Evolutionary conservation across 169 alveolate species (phyloP).

Genomic region (Eimeria praecox): DNA sequence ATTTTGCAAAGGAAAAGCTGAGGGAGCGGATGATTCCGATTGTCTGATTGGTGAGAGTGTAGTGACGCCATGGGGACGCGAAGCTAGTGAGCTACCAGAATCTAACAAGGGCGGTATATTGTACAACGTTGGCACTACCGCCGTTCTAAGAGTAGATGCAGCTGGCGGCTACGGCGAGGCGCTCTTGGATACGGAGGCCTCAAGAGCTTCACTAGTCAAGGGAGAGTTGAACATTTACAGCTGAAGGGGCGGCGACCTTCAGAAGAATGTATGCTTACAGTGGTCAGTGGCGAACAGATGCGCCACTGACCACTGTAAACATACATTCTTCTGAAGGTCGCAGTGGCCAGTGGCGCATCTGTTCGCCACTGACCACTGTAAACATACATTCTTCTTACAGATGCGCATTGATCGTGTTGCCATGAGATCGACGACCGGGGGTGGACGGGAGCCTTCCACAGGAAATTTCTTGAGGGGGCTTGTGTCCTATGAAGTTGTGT

Average conservation of each 20-base stretch:
- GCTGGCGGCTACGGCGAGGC: neutral
- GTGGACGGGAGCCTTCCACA: neutral
- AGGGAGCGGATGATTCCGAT: too few relatives aligned
- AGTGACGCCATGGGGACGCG: neutral
- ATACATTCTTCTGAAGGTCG: too few relatives aligned
- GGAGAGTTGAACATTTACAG: neutral
- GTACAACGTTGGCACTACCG: neutral
- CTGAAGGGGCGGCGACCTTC: neutral
- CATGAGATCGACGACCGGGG: neutral
- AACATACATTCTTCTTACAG: too few relatives aligned
- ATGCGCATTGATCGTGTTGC: neutral
- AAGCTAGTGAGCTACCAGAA: neutral
- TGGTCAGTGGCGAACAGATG: neutral
- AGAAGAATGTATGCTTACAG: neutral
- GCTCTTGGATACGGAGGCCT: neutral
- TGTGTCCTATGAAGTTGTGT: neutral
- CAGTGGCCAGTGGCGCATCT: too few relatives aligned
- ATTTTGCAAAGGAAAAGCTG: too few relatives aligned
- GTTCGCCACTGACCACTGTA: too few relatives aligned
- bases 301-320: too few relatives aligned
- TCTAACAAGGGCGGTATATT: neutral
- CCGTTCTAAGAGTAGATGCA: neutral
- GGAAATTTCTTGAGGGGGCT: neutral
- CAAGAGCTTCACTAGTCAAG: neutral
- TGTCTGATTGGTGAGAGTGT: too few relatives aligned